Evolutionary conservation across 331 rosid species (phyloP).

Genomic region (Arachis monticola): DNA sequence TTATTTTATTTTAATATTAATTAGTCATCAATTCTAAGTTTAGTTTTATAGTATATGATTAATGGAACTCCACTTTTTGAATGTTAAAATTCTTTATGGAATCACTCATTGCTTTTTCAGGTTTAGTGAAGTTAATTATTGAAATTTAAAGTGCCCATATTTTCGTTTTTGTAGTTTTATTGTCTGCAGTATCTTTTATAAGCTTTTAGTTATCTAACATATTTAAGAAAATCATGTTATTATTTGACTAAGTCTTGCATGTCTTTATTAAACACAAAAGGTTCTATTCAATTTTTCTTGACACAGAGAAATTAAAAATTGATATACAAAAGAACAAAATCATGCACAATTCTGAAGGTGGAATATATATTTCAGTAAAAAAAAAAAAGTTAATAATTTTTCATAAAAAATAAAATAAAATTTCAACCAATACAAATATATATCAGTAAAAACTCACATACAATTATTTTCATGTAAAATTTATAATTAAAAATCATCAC

Average conservation of each 20-base stretch:
- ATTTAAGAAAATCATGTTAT: no score
- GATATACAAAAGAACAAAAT: no score
- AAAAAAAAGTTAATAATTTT: neutral
- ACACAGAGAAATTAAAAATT: no score
- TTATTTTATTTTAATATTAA: neutral
- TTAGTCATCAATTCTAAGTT: neutral
- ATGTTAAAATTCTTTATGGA: neutral
- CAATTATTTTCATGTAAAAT: no score
- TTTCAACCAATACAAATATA: neutral
- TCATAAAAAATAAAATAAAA: neutral
- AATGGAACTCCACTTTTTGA: neutral
- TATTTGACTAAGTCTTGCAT: no score
- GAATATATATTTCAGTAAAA: neutral
- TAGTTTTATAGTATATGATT: neutral
- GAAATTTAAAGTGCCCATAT: neutral
- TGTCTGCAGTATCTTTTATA: no score
- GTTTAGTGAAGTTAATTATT: neutral
- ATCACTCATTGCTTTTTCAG: neutral
- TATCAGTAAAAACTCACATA: no score
- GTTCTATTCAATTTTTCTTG: no score
- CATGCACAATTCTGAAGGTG: neutral
- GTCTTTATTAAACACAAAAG: no score
- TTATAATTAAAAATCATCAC: no score
- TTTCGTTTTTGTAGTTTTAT: no score
- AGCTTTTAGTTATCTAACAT: no score